These are phyloP conservation scores for Vigna angularis DNA, from an alignment of 306 rosid genomes.

Conservation along the genomic window DNA sequence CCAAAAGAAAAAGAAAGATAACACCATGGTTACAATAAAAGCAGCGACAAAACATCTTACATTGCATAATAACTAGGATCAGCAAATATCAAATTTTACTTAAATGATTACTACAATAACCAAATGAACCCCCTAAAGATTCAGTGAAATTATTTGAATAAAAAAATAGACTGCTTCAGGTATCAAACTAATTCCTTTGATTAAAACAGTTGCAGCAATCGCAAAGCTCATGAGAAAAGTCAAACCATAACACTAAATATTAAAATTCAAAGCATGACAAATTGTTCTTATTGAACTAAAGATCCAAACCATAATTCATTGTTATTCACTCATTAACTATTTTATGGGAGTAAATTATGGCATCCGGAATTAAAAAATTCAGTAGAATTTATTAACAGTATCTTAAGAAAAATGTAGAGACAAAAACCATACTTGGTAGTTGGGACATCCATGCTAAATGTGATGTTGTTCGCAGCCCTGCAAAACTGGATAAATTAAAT, in stretches of 20 bases:
- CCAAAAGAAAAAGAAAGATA: not conserved
- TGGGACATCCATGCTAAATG: slow-evolving; percentile 39
- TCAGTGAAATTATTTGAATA: slow-evolving; percentile 16
- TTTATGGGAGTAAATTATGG: not conserved
- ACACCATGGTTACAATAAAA: not conserved
- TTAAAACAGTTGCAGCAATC: not conserved
- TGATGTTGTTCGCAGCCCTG: slow-evolving; percentile 50
- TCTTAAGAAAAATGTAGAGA: slow-evolving; percentile 14
- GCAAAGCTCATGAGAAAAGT: not conserved
- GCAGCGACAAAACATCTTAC: not conserved
- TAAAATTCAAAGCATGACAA: slow-evolving; percentile 14
- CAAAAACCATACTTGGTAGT: slow-evolving; percentile 52
- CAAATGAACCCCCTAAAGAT: slow-evolving; percentile 9
- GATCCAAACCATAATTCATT: not conserved
- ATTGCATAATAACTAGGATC: slow-evolving; percentile 6
- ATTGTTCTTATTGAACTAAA: not conserved
- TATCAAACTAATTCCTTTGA: not conserved
- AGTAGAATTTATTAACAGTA: not conserved
- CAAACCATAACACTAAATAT: not conserved
- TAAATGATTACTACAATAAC: not conserved
- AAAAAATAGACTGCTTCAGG: not conserved
- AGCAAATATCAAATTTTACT: not conserved
- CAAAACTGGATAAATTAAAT: slow-evolving; percentile 15
- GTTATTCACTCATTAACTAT: slow-evolving; percentile 4
- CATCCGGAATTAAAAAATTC: not conserved